These are phyloP conservation scores for Coemansia sp. DNA, from an alignment of 192 early-diverging fungal species.

Conservation along the genomic window DNA sequence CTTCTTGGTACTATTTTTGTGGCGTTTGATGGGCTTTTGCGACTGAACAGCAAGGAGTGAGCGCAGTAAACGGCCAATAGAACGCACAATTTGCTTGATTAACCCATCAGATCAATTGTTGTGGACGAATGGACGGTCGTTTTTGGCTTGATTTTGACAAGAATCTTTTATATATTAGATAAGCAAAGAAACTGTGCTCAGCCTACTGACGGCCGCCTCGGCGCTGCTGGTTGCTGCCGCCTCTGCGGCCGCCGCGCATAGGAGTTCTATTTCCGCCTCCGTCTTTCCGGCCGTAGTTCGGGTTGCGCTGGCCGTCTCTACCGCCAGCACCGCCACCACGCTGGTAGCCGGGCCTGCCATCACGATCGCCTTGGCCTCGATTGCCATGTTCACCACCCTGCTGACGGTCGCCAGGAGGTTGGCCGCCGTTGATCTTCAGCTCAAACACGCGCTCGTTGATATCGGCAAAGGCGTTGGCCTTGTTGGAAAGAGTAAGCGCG, in stretches of 20 bases:
- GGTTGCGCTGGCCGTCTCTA: constrained; percentile 32
- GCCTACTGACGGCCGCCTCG: constrained; percentile 11
- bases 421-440: constrained; percentile 58
- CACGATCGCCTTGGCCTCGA: constrained; percentile 33
- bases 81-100: no score
- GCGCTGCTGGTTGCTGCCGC: constrained; percentile 23
- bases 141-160: no score
- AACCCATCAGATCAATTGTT: no score
- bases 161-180: no score
- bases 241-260: constrained; percentile 16
- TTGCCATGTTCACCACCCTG: constrained; percentile 36
- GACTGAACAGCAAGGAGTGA: no score
- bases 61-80: no score
- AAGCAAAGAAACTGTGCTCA: no score
- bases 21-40: no score
- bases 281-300: constrained; percentile 15
- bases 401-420: constrained; percentile 42
- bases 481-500: constrained; percentile 83
- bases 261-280: constrained; percentile 20
- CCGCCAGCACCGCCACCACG: constrained; percentile 27
- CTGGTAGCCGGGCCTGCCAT: constrained; percentile 41
- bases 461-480: constrained; percentile 82
- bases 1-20: no score
- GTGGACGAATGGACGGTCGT: no score
- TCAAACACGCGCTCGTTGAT: constrained; percentile 90